Conservation (phyloP, 2,329 filamentous ascomycete species). For the Diaporthe longicolla region DNA sequence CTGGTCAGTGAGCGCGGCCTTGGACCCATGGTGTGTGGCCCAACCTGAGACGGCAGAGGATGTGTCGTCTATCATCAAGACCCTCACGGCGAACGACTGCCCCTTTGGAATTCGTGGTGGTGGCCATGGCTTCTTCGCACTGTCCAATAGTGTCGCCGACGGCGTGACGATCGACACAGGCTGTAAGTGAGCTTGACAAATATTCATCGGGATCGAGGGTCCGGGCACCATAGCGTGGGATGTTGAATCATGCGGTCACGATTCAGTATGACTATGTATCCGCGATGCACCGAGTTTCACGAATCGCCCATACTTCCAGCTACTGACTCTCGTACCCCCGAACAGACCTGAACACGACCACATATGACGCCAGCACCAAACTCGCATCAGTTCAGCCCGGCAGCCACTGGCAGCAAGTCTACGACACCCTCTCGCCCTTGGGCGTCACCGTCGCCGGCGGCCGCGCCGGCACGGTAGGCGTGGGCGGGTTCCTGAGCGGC, state of each 20-base stretch:
- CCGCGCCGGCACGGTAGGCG: slow-evolving; percentile 58
- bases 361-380: slow-evolving; percentile 49
- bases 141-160: slow-evolving; percentile 52
- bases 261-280: background rate
- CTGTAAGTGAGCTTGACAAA: background rate
- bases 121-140: slow-evolving; percentile 52
- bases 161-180: slow-evolving; percentile 54
- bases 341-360: slow-evolving; percentile 47
- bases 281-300: background rate
- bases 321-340: background rate
- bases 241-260: background rate
- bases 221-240: background rate
- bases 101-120: slow-evolving; percentile 55
- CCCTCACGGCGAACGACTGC: slow-evolving; percentile 50
- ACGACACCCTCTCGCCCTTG: slow-evolving; percentile 41
- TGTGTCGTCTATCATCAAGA: slow-evolving; percentile 53
- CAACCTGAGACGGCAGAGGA: slow-evolving; percentile 52
- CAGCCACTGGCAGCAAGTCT: slow-evolving; percentile 51
- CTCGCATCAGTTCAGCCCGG: slow-evolving; percentile 53
- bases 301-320: background rate
- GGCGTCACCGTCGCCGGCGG: slow-evolving; percentile 54
- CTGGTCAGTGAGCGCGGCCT: slow-evolving; percentile 55
- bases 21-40: slow-evolving; percentile 55
- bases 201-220: fast-evolving
- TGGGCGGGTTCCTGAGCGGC: slow-evolving; percentile 60